Evolutionary conservation across 805 yeast genomes (phyloP), one percentile per base, ranked within the genome.

Genomic region (Candida tibetensis): DNA sequence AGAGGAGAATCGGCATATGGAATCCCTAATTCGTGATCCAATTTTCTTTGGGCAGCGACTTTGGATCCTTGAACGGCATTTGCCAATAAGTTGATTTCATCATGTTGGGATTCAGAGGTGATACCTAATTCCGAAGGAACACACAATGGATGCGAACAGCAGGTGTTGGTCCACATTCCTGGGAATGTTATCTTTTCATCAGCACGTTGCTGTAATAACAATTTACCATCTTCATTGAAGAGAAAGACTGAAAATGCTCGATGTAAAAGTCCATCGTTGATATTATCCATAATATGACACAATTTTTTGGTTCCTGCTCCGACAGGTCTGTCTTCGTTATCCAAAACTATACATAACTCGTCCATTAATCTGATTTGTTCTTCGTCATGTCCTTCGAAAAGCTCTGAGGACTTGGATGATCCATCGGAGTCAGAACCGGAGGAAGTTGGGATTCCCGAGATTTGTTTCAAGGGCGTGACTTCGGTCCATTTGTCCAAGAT

Each of bases 71-170:
- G 62, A 5, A 91, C 70, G 6, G 95, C 85, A 25, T 71, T 65
- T 4, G 66, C 62, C 41, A 90, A 69, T 26, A 61, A 61, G 29
- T 67, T 55, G 19, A 54, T 44, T 34, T 55, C 51, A 15, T 34
- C 31, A 22, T 30, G 18, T 4, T 40, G 34, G 5, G 40, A 28
- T 4, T 33, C 32, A 3, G 45, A 30, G 16, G 40, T 38, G 14
- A 59, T 39, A 8, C 97, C 97, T 57, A 89, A 69, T 62, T 93
- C 99, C 26, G 78, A 68, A 27, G 81, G 75, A 25, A 88, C 78
- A 38, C 96, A 88, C 37, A 93, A 71, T 7, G 99, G 99, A 60
- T 93, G 99, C 1, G 98, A 90, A 62, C 99, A 93, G 66, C 99
- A 93, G 2, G 99, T 93, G 62, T 93, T 93, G 17, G 99, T 93